Base-by-base conservation (phyloP, 768 basidiomycete genomes). In the Holtermannia corniformis region DNA sequence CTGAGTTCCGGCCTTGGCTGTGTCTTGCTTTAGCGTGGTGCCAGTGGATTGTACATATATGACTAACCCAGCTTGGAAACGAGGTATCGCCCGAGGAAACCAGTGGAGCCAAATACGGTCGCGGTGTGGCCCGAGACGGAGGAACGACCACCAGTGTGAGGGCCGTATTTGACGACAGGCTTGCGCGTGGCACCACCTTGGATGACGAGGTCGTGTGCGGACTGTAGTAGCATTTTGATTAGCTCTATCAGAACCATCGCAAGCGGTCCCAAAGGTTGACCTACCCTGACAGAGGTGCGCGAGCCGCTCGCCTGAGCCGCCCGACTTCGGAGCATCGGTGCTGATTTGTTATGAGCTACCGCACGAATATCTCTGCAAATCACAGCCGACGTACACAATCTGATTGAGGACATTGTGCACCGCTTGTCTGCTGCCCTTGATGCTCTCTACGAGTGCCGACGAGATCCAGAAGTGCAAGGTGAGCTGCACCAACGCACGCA, bases 81-180 rank as follows among this genome's bases (percentile, higher is more conserved):
- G 42, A 96, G 77, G 73, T 97, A 97, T 68, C 91, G 78, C 43
- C 93, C 95, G 54, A 99, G 76, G 72, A 96, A 97, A 4, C 92
- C 88, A 3, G 92, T 95, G 70, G 84, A 86, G 21, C 95, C 95
- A 78, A 99, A 97, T 47, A 97, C 92, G 14, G 95, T 99, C 41
- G 85, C 93, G 32, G 84, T 81, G 74, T 92, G 91, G 2, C 93
- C 95, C 41, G 85, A 83, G 54, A 85, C 83, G 3, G 88, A 84
- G 65, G 87, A 56, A 85, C 91, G 49, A 84, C 72, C 72, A 11
- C 71, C 71, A 12, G 71, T 68, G 12, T 66, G 82, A 49, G 82
- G 79, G 19, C 91, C 92, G 59, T 81, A 76, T 4, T 82, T 79
- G 63, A 92, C 77, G 59, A 87, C 76, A 37, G 87, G 83, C 50